Evolutionary conservation across 2,329 filamentous ascomycete species (phyloP).

Genomic region (Fusarium transvaalense): DNA sequence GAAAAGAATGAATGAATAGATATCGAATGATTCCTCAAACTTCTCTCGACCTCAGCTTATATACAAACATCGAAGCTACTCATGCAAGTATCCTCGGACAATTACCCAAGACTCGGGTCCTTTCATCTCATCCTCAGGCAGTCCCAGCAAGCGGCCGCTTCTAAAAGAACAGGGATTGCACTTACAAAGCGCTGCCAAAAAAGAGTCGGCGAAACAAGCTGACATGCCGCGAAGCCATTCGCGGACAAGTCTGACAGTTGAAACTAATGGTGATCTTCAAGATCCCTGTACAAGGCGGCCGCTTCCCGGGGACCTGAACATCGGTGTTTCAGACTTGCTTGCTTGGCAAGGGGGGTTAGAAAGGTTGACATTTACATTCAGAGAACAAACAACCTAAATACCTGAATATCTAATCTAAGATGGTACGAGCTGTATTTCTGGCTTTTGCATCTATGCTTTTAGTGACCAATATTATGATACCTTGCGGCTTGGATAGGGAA

Average conservation of each 20-base stretch:
- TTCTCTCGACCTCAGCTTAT: constrained; percentile 2
- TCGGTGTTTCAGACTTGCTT: constrained; percentile 18
- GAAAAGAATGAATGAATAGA: constrained; percentile 29
- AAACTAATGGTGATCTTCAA: constrained; percentile 26
- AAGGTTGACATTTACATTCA: too few relatives aligned
- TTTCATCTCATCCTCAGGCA: constrained; percentile 41
- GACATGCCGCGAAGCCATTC: constrained; percentile 22
- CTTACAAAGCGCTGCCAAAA: not conserved
- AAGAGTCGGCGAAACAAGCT: constrained; percentile 35
- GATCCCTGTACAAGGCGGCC: constrained; percentile 32
- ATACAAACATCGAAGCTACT: not conserved
- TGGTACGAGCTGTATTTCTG: too few relatives aligned
- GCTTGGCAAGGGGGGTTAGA: not conserved
- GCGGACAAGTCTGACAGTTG: not conserved
- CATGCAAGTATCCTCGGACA: not conserved
- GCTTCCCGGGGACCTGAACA: constrained; percentile 17
- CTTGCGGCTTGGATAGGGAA: too few relatives aligned
- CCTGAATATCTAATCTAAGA: too few relatives aligned
- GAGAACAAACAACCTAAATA: too few relatives aligned
- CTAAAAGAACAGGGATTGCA: constrained; percentile 20
- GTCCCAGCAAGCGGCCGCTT: constrained; percentile 39
- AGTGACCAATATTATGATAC: too few relatives aligned
- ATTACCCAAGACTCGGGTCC: constrained; percentile 14
- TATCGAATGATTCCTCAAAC: not conserved
- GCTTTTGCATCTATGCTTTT: too few relatives aligned